Percentiles rank a stretch among this genome's conserved stretches.
These are phyloP conservation scores for Amphichorda felina DNA, from an alignment of 2,329 filamentous ascomycete species.

Conservation along the genomic window DNA sequence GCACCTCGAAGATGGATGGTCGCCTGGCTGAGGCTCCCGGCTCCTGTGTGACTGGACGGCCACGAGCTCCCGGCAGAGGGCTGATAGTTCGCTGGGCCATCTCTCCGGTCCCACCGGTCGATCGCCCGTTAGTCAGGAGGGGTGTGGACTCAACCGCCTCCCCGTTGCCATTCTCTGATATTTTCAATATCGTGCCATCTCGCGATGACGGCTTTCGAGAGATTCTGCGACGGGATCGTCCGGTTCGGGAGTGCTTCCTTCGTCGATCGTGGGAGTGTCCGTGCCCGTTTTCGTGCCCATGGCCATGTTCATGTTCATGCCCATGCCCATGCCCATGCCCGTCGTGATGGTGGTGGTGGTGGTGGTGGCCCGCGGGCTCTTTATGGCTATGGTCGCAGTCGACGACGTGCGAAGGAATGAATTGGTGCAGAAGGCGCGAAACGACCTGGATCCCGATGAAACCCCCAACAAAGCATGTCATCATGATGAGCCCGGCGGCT, in stretches of 20 bases:
- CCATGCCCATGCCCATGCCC: slow-evolving; percentile 1
- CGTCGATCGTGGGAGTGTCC: slow-evolving; percentile 12
- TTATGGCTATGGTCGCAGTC: slow-evolving; percentile 68
- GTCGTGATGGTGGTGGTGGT: slow-evolving; percentile 5
- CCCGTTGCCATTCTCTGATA: slow-evolving; percentile 9
- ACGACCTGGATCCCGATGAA: slow-evolving; percentile 66
- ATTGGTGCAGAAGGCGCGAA: slow-evolving; percentile 59
- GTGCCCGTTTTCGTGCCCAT: no score
- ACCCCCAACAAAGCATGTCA: slow-evolving; percentile 57
- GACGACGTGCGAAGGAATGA: slow-evolving; percentile 68
- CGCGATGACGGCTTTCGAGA: slow-evolving; percentile 13
- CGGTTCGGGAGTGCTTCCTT: slow-evolving; percentile 16
- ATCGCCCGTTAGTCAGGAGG: slow-evolving; percentile 23
- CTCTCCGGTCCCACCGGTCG: slow-evolving; percentile 14
- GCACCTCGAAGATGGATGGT: slow-evolving; percentile 42
- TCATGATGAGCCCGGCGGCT: slow-evolving; percentile 55
- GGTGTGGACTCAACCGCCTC: slow-evolving; percentile 34
- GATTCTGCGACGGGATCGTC: slow-evolving; percentile 17
- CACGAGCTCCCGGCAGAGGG: slow-evolving; percentile 10
- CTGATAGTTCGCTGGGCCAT: slow-evolving; percentile 13
- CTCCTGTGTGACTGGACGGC: slow-evolving; percentile 7
- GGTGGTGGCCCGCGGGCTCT: slow-evolving; percentile 27
- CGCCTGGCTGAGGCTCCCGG: slow-evolving; percentile 20
- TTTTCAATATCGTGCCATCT: slow-evolving; percentile 8
- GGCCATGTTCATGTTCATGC: no score